Conservation (phyloP, 495 filamentous ascomycete genomes). For the Xylaria intraflava region DNA sequence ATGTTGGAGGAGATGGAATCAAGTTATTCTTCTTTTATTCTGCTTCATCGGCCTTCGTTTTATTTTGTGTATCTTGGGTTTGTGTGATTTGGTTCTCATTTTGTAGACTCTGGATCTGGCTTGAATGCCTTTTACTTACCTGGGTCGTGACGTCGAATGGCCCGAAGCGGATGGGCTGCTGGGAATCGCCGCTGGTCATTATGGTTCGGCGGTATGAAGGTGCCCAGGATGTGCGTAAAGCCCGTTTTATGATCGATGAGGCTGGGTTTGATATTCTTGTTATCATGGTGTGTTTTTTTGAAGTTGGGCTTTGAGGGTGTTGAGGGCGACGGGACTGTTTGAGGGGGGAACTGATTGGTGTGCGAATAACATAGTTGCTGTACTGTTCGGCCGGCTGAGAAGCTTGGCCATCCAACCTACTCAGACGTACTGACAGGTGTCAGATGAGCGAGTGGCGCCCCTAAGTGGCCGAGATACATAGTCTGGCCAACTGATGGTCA, state of each 20-base stretch:
- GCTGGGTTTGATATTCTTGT: neutral
- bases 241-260: neutral
- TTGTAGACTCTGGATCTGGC: too few species aligned
- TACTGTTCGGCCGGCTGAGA: too few species aligned
- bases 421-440: too few species aligned
- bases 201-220: neutral
- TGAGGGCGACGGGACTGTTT: neutral
- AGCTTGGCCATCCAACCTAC: too few species aligned
- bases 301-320: neutral
- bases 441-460: too few species aligned
- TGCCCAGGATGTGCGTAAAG: neutral
- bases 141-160: constrained; percentile 59
- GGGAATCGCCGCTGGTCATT: neutral
- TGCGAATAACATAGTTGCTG: too few species aligned
- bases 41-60: too few species aligned
- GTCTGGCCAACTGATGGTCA: too few species aligned
- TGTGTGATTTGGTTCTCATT: neutral
- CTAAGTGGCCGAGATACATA: too few species aligned
- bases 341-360: too few species aligned
- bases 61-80: neutral
- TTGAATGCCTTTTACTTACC: constrained; percentile 14
- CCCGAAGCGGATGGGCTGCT: constrained; percentile 50
- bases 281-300: neutral
- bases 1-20: neutral
- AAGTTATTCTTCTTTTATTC: neutral